A percentile compares a stretch with the other conserved stretches of the same genome.
Evolutionary conservation across 2,329 filamentous ascomycete genomes (phyloP).

Genomic region (Drechslera avenae): DNA sequence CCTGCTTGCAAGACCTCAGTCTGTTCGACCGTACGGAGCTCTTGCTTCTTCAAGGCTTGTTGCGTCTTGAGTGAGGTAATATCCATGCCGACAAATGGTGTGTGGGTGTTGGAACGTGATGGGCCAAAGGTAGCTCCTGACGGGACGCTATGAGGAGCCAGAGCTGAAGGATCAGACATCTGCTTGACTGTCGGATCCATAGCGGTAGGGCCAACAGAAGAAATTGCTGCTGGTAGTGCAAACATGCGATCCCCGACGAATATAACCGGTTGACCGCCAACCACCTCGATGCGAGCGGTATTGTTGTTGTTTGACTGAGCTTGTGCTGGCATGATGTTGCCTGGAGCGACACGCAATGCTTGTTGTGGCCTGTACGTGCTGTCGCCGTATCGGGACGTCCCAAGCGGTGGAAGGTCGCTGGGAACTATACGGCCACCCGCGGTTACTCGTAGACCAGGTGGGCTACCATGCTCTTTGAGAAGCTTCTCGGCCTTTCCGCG

Average conservation of each 20-base stretch:
- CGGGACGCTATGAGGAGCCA: conserved; percentile 19
- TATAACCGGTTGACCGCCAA: conserved; percentile 41
- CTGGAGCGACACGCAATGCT: conserved; percentile 25
- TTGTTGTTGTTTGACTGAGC: conserved; percentile 25
- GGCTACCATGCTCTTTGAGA: conserved; percentile 58
- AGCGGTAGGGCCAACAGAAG: conserved; percentile 10
- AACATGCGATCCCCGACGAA: conserved; percentile 41
- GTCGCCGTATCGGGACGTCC: conserved; percentile 38
- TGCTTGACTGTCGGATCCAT: conserved; percentile 26
- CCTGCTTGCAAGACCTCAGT: conserved; percentile 43
- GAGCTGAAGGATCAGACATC: conserved; percentile 10
- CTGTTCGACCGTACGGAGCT: conserved; percentile 45
- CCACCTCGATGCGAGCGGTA: conserved; percentile 34
- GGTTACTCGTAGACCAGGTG: conserved; percentile 57
- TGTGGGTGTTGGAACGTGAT: conserved; percentile 25
- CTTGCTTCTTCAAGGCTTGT: conserved; percentile 40
- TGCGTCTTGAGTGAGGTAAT: conserved; percentile 34
- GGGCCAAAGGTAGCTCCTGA: conserved; percentile 17
- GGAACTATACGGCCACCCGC: conserved; percentile 60
- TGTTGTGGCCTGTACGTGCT: conserved; percentile 35
- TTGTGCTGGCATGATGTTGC: conserved; percentile 34
- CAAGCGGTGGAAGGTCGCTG: conserved; percentile 48
- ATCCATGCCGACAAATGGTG: conserved; percentile 31
- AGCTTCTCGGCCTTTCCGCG: conserved; percentile 56
- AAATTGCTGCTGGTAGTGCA: conserved; percentile 33